Evolutionary conservation across 129 eudicot species (phyloP).

Genomic region (Daucus carota): DH1_v3.0 NC_030383.2:48306501-48307000

Average conservation of each 20-base stretch:
- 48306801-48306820: not conserved
- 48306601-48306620: not conserved
- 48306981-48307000: slow-evolving; percentile 72
- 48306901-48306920: not conserved
- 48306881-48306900: not conserved
- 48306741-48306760: not conserved
- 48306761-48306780: not conserved
- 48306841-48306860: not conserved
- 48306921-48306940: not conserved
- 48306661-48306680: not conserved
- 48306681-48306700: not conserved
- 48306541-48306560: not conserved
- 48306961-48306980: slow-evolving; percentile 58
- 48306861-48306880: not conserved
- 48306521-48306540: not conserved
- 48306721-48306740: not conserved
- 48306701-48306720: not conserved
- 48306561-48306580: not conserved
- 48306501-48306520: not conserved
- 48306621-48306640: not conserved
- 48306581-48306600: not conserved
- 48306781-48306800: not conserved
- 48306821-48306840: not conserved
- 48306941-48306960: slow-evolving; percentile 5
- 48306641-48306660: not conserved